Conservation (phyloP, 768 basidiomycete genomes). For the Hortiboletus campestris region DNA sequence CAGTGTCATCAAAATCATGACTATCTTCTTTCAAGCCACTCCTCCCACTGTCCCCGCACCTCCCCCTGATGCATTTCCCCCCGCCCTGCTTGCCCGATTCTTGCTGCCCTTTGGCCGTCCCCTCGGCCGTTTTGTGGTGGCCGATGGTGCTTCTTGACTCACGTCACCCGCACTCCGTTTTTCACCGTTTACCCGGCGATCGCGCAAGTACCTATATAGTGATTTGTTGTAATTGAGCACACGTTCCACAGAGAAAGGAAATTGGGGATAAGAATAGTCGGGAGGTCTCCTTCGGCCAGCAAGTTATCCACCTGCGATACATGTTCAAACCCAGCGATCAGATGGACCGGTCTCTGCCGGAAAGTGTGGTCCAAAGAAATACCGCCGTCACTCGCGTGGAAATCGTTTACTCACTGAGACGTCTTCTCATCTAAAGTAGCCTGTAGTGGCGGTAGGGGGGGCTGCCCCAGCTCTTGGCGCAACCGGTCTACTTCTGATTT, state of each 20-base stretch:
- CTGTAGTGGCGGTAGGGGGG: slow-evolving; percentile 70
- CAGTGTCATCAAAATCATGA: background rate
- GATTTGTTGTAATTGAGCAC: slow-evolving; percentile 14
- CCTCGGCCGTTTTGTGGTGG: slow-evolving; percentile 50
- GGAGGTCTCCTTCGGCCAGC: background rate
- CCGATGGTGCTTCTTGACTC: slow-evolving; percentile 29
- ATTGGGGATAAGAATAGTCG: slow-evolving; percentile 1
- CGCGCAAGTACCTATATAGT: slow-evolving; percentile 52
- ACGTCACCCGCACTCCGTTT: slow-evolving; percentile 29
- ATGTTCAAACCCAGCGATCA: slow-evolving; percentile 3
- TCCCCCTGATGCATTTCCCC: slow-evolving; percentile 13
- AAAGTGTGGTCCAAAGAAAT: slow-evolving; percentile 1
- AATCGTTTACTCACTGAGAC: slow-evolving; percentile 42
- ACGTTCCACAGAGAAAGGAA: slow-evolving; percentile 6
- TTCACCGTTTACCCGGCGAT: slow-evolving; percentile 56
- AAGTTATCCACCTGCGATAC: background rate
- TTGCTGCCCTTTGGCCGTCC: slow-evolving; percentile 73
- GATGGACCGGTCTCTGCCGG: slow-evolving; percentile 3
- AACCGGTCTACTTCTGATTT: slow-evolving; percentile 77
- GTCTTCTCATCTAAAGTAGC: slow-evolving; percentile 70
- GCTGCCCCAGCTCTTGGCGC: slow-evolving; percentile 72
- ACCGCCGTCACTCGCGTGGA: slow-evolving; percentile 9
- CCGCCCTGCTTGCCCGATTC: slow-evolving; percentile 37
- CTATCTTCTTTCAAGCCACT: background rate
- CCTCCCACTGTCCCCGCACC: slow-evolving; percentile 5